phyloP scores from a whole-genome alignment of 495 filamentous ascomycete genomes.

The Xylaria grammica region DNA sequence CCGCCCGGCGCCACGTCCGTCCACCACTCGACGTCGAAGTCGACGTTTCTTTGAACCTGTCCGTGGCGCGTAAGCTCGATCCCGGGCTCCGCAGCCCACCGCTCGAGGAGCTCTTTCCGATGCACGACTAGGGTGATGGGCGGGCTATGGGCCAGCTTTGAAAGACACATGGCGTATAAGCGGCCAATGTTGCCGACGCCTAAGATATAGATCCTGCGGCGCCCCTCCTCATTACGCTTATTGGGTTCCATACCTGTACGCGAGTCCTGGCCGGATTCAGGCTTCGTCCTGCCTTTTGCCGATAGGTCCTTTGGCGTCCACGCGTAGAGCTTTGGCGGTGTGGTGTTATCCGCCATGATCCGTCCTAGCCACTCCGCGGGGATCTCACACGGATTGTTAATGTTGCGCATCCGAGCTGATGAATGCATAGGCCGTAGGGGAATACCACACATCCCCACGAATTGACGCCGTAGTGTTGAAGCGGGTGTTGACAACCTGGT shows the following conservation, averaged over 20 bases:
- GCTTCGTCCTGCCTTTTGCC: background rate
- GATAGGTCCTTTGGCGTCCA: constrained; percentile 38
- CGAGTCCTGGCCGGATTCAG: background rate
- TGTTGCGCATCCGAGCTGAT: constrained; percentile 1
- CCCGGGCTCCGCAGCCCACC: constrained; percentile 42
- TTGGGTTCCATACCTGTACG: background rate
- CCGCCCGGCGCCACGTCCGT: constrained; percentile 35
- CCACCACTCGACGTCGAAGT: constrained; percentile 61
- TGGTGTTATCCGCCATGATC: constrained; percentile 25
- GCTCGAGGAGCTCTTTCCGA: constrained; percentile 39
- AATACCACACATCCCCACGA: background rate
- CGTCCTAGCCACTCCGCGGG: constrained; percentile 29
- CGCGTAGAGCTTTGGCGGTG: constrained; percentile 38
- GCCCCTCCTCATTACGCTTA: background rate
- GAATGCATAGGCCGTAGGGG: constrained; percentile 4
- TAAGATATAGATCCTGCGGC: constrained; percentile 48
- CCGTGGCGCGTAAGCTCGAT: constrained; percentile 41
- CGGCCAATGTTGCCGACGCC: constrained; percentile 63
- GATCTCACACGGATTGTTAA: background rate
- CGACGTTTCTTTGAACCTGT: constrained; percentile 39
- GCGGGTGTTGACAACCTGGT: background rate
- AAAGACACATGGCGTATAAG: constrained; percentile 45
- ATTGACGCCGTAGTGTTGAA: background rate
- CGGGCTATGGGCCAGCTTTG: constrained; percentile 34
- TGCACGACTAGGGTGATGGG: constrained; percentile 58